Base-by-base conservation (phyloP, 768 basidiomycete species). In the Tulasnella sp. region DNA sequence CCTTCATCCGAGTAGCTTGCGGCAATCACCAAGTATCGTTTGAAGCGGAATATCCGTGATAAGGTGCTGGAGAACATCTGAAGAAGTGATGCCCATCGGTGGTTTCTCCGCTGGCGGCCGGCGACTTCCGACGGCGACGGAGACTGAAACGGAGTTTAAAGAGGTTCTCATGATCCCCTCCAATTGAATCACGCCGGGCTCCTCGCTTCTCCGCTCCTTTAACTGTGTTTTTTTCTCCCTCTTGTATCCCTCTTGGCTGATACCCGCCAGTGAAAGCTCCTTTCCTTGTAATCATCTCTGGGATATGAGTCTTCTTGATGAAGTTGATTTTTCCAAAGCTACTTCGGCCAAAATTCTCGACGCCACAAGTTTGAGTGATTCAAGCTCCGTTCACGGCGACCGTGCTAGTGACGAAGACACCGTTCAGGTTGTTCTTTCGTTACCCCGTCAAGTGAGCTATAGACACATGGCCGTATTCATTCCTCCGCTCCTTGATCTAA, bases 381-480 rank as follows among this genome's bases (percentile, higher is more conserved):
- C 28, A 34, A 33, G 25, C 45, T 24, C 45, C 45, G 29, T 15
- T 34, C 31, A 47, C 45, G 45, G 45, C 45, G 45, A 47, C 25
- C 45, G 45, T 47, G 45, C 27, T 34, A 31, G 29, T 47, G 45
- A 31, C 31, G 22, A 25, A 47, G 45, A 47, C 25, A 47, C 45
- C 45, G 45, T 47, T 34, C 25, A 47, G 32, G 19, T 47, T 12
- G 45, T 47, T 29, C 45, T 47, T 34, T 22, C 31, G 13, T 34
- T 47, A 1, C n/a, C 45, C 29, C 28, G 45, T 6, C 31, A 47
- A 34, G 45, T 47, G 19, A 35, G 12, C 34, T 35, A 12, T 24
- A 29, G 29, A 16, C 45, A 15, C 32, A 34, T 16, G 20, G 8
- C 20, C 24, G 9, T 12, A 32, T 42, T 31, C 45, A 33, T 33